Percentiles rank a stretch among this genome's conserved stretches.
phyloP scores from a whole-genome alignment of 2,329 filamentous ascomycete species.

The Coniochaeta sp. region DNA sequence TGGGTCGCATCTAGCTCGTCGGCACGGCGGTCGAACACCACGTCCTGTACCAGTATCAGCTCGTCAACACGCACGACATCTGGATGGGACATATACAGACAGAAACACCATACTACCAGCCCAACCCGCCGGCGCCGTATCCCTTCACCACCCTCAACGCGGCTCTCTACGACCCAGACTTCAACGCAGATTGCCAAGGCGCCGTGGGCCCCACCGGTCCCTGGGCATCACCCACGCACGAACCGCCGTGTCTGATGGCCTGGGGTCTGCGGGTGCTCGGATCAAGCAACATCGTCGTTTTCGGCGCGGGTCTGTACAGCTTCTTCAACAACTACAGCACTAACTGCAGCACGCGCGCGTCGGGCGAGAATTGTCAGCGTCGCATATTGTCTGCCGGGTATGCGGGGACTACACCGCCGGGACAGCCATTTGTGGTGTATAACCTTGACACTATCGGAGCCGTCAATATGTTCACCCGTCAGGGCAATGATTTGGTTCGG shows the following conservation, averaged over 20 bases:
- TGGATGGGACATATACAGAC: slow-evolving; percentile 60
- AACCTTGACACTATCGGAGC: slow-evolving; percentile 34
- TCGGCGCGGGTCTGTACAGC: slow-evolving; percentile 58
- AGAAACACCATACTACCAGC: slow-evolving; percentile 66
- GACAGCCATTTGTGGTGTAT: slow-evolving; percentile 23
- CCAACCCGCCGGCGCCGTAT: slow-evolving; percentile 48
- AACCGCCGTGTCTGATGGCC: slow-evolving; percentile 43
- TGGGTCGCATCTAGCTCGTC: slow-evolving; percentile 49
- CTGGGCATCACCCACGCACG: slow-evolving; percentile 6
- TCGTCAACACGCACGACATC: slow-evolving; percentile 51
- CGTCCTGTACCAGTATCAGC: slow-evolving; percentile 61
- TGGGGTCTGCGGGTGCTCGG: slow-evolving; percentile 58
- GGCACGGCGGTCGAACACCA: slow-evolving; percentile 61
- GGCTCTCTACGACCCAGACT: slow-evolving; percentile 40
- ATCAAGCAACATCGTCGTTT: slow-evolving; percentile 45
- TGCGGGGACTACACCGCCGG: not conserved
- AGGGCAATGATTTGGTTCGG: slow-evolving; percentile 23
- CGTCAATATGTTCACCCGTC: slow-evolving; percentile 26
- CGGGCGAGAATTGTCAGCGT: slow-evolving; percentile 35
- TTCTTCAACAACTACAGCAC: slow-evolving; percentile 60
- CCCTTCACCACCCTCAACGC: slow-evolving; percentile 41
- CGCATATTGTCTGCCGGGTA: slow-evolving; percentile 24
- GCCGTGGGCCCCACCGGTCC: slow-evolving; percentile 2
- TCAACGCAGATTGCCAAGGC: slow-evolving; percentile 31
- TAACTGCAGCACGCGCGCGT: slow-evolving; percentile 30